These are phyloP conservation scores for Fistulinella cinereoalba DNA, from an alignment of 1,284 basidiomycete genomes.

Conservation along the genomic window DNA sequence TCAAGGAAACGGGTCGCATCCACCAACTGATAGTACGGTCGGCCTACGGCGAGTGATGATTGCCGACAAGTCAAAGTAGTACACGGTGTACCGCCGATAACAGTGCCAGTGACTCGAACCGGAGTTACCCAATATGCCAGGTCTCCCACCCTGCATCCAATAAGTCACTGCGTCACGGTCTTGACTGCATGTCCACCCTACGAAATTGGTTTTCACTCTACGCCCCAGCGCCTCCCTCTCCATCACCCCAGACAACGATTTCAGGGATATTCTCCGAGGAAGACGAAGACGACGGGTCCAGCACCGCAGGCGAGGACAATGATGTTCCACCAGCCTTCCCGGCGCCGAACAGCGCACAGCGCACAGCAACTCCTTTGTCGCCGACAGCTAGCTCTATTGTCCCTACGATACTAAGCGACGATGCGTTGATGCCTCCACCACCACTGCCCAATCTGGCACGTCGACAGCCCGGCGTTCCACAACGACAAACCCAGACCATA, in stretches of 20 bases:
- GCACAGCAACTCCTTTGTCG: conserved; percentile 37
- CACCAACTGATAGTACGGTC: no score
- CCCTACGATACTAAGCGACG: conserved; percentile 51
- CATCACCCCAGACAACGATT: conserved; percentile 4
- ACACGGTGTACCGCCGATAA: no score
- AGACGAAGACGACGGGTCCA: conserved; percentile 51
- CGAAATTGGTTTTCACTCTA: conserved; percentile 46
- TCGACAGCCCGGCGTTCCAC: conserved; percentile 45
- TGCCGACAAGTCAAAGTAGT: no score
- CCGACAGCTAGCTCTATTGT: conserved; percentile 15
- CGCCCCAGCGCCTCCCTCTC: conserved; percentile 16
- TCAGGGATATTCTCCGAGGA: conserved; percentile 36
- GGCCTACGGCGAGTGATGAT: no score
- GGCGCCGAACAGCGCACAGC: conserved; percentile 76
- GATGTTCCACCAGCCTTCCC: conserved; percentile 85
- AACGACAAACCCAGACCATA: conserved; percentile 21
- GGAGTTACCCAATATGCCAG: no score
- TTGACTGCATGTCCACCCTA: conserved; percentile 40
- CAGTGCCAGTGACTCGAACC: no score
- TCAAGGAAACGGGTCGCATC: no score
- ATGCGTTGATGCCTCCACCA: conserved; percentile 70
- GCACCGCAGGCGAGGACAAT: conserved; percentile 54
- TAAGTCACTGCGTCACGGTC: no score
- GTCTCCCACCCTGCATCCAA: no score
- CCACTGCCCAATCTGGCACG: conserved; percentile 48